Evolutionary conservation across 331 rosid genomes (phyloP), one percentile per base, ranked within the genome.

Genomic region (Stylosanthes scabra): DNA sequence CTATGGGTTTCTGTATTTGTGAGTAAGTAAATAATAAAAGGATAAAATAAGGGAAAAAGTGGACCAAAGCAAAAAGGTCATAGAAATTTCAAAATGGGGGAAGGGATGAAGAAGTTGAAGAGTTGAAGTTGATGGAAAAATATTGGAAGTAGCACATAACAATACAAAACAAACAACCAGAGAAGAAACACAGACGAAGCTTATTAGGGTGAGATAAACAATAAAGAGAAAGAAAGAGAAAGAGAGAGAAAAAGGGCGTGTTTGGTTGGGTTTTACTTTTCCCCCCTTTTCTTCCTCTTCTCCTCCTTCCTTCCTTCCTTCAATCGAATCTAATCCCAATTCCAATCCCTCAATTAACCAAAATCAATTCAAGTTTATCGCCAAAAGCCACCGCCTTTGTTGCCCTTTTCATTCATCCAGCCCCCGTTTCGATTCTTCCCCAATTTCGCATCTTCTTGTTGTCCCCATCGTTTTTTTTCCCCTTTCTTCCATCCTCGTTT

Each of bases 261-360:
- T 34, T 56, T 56, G 71, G 59, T 20, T 68, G 63, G 57, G 56
- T 70, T 60, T 71, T 71, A 28, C 28, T n/a, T 63, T 27, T 31
- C 68, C 45, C 34, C 15, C 15, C 67, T 15, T 5, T 6, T 14
- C 58, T 51, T 51, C 16, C 16, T 49, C 55, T 13, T 49, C 16
- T 49, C 7, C 20, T 49, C 34, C 12, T 55, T 49, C 45, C 58
- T 55, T 49, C 45, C 58, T 57, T 46, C 15, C 15, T 39, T 44
- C 27, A 46, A 16, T 14, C 25, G 55, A 77, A 77, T 70, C 72
- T 2, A 34, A 63, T 71, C 72, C 45, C 81, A 77, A 70, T 61
- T 62, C 76, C 44, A 55, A 49, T 3, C 45, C 71, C 9, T 45
- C 41, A 59, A 46, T 29, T n/a, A 6, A 13, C 76, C 58, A 15